Base-by-base conservation (phyloP, 73 alveolate species). In the Vitrella brassicaformis region DNA sequence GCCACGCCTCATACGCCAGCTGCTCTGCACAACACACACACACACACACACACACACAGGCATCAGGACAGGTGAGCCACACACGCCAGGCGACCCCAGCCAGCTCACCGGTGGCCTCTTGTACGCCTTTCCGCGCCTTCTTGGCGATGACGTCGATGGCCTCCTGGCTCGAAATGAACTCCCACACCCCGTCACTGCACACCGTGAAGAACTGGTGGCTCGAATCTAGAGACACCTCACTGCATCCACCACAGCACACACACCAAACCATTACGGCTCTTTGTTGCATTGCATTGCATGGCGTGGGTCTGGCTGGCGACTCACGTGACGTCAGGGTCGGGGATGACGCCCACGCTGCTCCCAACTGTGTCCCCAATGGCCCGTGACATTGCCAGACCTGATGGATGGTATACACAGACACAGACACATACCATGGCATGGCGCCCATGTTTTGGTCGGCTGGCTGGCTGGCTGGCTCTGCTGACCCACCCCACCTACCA, bases 351-450 rank as follows among this genome's bases (percentile, higher is more conserved):
- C 27, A 89, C 89, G 64, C 79, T 31, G 71, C 81, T 89, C 10
- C 88, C 90, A 1, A 91, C 86, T 66, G 80, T 74, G 80, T 91
- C 97, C 47, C 96, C 97, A 73, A 91, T 69, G 32, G 84, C 67
- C 32, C 92, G 47, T 25, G 94, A 75, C 96, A 90, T 90, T 10
- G 95, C 95, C 29, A 89, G 76, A 19, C 95, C 95, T 27, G 95
- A n/a, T n/a, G n/a, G n/a, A n/a, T n/a, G n/a, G 56, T 14, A 39
- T 14, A 39, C 56, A 39, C 56, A 39, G 22, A 39, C 56, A 39
- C 56, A 39, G 22, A 39, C 56, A 39, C 56, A 39, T 14, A 39
- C 56, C 14, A 39, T 39, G 22, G 56, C 22, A 39, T 39, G 56
- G 14, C 14, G 56, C 56, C 14, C 22, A 39, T 39, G 22, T 4